phyloP scores from a whole-genome alignment of 495 filamentous ascomycete genomes.

The Penicillium samsonianum region DNA sequence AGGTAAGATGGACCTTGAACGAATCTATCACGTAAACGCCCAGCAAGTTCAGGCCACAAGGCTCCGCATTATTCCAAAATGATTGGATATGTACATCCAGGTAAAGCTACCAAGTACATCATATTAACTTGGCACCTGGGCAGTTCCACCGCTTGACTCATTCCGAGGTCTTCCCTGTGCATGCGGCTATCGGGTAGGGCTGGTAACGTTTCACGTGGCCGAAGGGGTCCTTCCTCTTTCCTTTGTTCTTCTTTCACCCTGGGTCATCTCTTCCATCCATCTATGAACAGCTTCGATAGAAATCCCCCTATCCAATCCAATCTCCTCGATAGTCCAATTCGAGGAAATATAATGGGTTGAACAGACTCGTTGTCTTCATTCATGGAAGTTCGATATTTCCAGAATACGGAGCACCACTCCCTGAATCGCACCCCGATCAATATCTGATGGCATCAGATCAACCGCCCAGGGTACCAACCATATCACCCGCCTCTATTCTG shows the following conservation, averaged over 20 bases:
- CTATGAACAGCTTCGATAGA: background rate
- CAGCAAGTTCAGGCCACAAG: too few species aligned
- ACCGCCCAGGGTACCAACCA: background rate
- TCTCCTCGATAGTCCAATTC: background rate
- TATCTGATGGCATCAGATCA: slow-evolving; percentile 7
- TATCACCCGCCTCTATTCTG: background rate
- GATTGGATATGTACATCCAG: too few species aligned
- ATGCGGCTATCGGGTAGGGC: slow-evolving; percentile 8
- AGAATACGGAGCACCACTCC: background rate
- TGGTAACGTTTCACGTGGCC: background rate
- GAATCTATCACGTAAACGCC: background rate
- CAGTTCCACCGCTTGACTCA: slow-evolving; percentile 3
- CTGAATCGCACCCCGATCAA: background rate
- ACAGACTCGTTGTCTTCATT: background rate
- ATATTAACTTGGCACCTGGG: background rate
- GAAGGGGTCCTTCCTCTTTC: background rate
- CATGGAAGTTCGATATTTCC: slow-evolving; percentile 1
- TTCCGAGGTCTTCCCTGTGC: background rate
- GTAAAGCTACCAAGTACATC: background rate
- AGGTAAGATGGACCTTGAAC: background rate
- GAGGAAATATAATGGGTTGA: slow-evolving; percentile 8
- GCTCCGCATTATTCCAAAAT: too few species aligned
- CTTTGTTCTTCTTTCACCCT: background rate
- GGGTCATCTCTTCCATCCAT: background rate
- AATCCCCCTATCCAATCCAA: background rate